Conservation (phyloP, 176 grass and related monocot species). For the Aegilops speltoides region DNA sequence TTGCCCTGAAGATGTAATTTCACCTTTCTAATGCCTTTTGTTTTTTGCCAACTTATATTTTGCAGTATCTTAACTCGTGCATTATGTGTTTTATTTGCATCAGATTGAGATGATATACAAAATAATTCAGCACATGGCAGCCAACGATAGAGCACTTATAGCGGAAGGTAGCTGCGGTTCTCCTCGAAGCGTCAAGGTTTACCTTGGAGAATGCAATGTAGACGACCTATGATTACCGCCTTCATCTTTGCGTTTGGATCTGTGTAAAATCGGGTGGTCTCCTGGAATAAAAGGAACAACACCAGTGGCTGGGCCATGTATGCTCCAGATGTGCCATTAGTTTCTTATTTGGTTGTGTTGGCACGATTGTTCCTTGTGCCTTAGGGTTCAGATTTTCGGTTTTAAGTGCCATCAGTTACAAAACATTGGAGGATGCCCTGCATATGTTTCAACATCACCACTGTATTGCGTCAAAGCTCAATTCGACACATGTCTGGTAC, state of each 20-base stretch:
- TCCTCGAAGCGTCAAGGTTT: constrained; percentile 88
- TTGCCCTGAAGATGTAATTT: constrained; percentile 71
- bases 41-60: neutral
- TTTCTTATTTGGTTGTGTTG: constrained; percentile 17
- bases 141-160: constrained; percentile 96
- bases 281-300: constrained; percentile 33
- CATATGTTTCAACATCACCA: neutral
- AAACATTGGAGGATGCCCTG: neutral
- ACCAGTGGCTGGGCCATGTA: neutral
- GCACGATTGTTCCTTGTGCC: constrained; percentile 23
- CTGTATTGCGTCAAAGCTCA: neutral
- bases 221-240: constrained; percentile 50
- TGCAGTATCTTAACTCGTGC: neutral
- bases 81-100: neutral
- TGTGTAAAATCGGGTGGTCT: constrained; percentile 40
- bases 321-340: constrained; percentile 25
- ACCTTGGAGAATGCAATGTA: constrained; percentile 78
- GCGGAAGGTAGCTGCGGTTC: constrained; percentile 95
- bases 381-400: neutral
- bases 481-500: neutral
- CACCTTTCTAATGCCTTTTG: neutral
- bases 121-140: constrained; percentile 96
- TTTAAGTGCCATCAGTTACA: neutral
- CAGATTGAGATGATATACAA: constrained; percentile 99
- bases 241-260: constrained; percentile 27